A percentile compares a stretch with the other conserved stretches of the same genome.
Conservation (phyloP, 2,329 filamentous ascomycete species). For the Boeremia exigua region DNA sequence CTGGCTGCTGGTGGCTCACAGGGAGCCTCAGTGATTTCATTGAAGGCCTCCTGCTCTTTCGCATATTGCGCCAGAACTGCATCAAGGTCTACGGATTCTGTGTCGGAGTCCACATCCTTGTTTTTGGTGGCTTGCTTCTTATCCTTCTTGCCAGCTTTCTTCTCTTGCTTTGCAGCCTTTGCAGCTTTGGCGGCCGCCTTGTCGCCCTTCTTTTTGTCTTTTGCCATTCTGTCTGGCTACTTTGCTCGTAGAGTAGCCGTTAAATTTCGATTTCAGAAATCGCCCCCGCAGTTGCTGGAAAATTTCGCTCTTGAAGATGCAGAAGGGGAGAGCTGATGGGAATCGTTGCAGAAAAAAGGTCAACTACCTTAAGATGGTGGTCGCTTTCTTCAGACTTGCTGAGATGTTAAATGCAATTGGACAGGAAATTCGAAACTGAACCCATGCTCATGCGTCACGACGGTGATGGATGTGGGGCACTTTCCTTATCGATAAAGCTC, state of each 20-base stretch:
- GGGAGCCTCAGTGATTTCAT: conserved; percentile 86
- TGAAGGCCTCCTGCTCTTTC: conserved; percentile 87
- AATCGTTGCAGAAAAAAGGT: no score
- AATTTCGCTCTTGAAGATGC: conserved; percentile 16
- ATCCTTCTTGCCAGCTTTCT: conserved; percentile 75
- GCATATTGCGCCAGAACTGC: conserved; percentile 92
- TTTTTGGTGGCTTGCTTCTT: conserved; percentile 78
- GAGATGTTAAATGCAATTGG: not conserved
- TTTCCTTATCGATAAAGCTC: conserved; percentile 30
- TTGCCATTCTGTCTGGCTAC: conserved; percentile 51
- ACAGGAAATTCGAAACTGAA: not conserved
- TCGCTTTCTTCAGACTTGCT: no score
- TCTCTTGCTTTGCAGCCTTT: conserved; percentile 76
- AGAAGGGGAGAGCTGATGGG: not conserved
- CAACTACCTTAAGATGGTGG: not conserved
- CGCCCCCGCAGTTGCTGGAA: conserved; percentile 24
- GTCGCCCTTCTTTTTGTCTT: conserved; percentile 58
- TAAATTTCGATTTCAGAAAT: not conserved
- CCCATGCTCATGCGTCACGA: not conserved
- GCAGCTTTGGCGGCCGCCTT: conserved; percentile 60
- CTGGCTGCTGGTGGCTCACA: conserved; percentile 77
- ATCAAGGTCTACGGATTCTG: conserved; percentile 91
- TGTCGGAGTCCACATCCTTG: conserved; percentile 82
- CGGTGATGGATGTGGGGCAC: conserved; percentile 4
- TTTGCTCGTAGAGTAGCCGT: not conserved